Evolutionary conservation across 1,284 basidiomycete species (phyloP), one percentile per base, ranked within the genome.

Genomic region (Pseudozyma sp.): DNA sequence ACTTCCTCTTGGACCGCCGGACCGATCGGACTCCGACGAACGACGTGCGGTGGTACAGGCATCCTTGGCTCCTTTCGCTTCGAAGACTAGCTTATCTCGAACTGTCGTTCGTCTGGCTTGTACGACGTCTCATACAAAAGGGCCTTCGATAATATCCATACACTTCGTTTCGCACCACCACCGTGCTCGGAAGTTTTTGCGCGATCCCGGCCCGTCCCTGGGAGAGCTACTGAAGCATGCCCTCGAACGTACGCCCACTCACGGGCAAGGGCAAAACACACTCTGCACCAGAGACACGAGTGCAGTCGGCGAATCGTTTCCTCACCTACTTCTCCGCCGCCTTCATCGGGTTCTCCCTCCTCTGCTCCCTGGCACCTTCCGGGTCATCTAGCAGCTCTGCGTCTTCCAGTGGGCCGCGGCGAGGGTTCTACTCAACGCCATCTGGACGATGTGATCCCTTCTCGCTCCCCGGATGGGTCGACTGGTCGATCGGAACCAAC

Each of bases 391-490:
- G 55, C 29, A 35, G 40, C 6, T 8, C 30, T 0, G 19, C 35
- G 1, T 37, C 42, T 7, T 37, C 43, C 4, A 16, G 33, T n/a
- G 62, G 56, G 7, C 46, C 58, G 46, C 56, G 61, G 44, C 54
- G 59, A 7, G 44, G 58, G 11, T 63, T 33, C 52, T 51, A 33
- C 33, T 54, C 63, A 1, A 62, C 55, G 1, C 43, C 24, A 5
- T 68, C 64, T 5, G 52, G 48, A 14, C 49, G 51, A 34, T 80
- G 78, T 47, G 66, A 76, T 33, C 78, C 78, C 0, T 80, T 80
- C 52, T 58, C 58, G 33, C 62, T 73, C 19, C 78, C 78, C 4
- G 78, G 78, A 5, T 80, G 65, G 60, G 69, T 78, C 17, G 63
- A 75, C 44, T 71, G 64, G 67, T 66, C 78, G 29, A 66, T 69